phyloP scores from a whole-genome alignment of 2,329 filamentous ascomycete genomes.

The Thielaviopsis punctulata region DNA sequence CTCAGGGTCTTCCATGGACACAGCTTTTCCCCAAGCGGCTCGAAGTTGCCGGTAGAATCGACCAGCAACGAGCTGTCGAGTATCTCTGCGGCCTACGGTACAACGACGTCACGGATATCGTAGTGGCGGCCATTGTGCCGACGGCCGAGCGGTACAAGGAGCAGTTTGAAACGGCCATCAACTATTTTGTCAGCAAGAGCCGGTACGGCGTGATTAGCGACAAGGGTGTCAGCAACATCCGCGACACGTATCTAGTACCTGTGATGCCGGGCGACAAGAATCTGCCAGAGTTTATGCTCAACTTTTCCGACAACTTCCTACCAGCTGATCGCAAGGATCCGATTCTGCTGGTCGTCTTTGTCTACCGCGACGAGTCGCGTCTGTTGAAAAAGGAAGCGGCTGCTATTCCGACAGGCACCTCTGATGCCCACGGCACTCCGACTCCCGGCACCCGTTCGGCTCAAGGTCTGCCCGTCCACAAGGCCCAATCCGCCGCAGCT shows the following conservation, averaged over 20 bases:
- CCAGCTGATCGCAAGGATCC: constrained; percentile 55
- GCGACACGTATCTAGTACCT: constrained; percentile 83
- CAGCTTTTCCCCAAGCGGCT: constrained; percentile 55
- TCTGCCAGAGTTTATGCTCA: constrained; percentile 73
- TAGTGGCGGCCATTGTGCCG: constrained; percentile 56
- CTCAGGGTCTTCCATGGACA: constrained; percentile 45
- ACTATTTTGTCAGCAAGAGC: constrained; percentile 69
- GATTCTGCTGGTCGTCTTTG: constrained; percentile 68
- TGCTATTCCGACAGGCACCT: background rate
- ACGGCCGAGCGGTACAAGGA: constrained; percentile 41
- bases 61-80: constrained; percentile 66
- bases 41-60: constrained; percentile 63
- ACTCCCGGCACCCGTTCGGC: constrained; percentile 10
- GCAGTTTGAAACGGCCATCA: constrained; percentile 60
- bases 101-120: constrained; percentile 65
- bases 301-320: constrained; percentile 70
- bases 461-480: background rate
- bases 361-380: constrained; percentile 47
- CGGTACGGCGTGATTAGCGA: constrained; percentile 79
- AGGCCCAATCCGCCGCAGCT: background rate
- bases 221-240: constrained; percentile 55
- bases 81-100: constrained; percentile 81
- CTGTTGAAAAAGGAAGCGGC: background rate
- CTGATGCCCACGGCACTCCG: background rate
- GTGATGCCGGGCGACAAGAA: constrained; percentile 53